phyloP scores from a whole-genome alignment of 192 early-diverging fungal species.

The Piromyces sp. region DNA sequence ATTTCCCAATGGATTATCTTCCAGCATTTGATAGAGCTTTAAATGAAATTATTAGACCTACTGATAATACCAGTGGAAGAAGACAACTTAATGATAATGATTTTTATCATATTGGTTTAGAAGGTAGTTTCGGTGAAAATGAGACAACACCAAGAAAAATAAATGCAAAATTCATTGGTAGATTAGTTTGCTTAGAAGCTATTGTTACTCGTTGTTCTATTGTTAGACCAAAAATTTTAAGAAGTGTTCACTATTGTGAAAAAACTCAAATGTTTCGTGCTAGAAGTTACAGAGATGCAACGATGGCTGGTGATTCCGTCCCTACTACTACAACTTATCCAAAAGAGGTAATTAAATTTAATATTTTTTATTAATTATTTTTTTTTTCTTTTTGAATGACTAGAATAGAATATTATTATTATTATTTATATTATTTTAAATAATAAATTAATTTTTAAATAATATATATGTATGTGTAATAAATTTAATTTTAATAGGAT shows the following conservation, averaged over 20 bases:
- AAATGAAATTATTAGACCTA: conserved; percentile 27
- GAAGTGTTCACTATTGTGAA: conserved; percentile 83
- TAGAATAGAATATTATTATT: too few relatives aligned
- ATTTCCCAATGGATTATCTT: conserved; percentile 58
- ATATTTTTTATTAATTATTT: conserved; percentile 6
- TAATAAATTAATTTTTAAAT: too few relatives aligned
- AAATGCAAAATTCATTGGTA: conserved; percentile 59
- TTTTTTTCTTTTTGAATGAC: conserved; percentile 3
- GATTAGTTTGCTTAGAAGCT: conserved; percentile 82
- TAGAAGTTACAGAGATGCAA: conserved; percentile 78
- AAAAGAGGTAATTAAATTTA: conserved; percentile 34
- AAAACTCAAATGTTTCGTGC: conserved; percentile 59
- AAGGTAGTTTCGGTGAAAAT: conserved; percentile 80
- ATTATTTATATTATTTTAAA: too few relatives aligned
- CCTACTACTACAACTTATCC: conserved; percentile 70
- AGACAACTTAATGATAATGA: conserved; percentile 8
- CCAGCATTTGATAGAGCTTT: conserved; percentile 68
- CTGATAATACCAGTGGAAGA: conserved; percentile 2
- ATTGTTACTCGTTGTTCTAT: conserved; percentile 97
- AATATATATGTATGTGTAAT: too few relatives aligned
- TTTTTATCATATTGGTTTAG: conserved; percentile 60
- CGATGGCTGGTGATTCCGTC: conserved; percentile 31
- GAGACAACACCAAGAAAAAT: conserved; percentile 75
- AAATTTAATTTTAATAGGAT: too few relatives aligned
- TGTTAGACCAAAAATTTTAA: conserved; percentile 84